Base-by-base conservation (phyloP, 2,329 filamentous ascomycete genomes). In the Monosporascus cannonballus region DNA sequence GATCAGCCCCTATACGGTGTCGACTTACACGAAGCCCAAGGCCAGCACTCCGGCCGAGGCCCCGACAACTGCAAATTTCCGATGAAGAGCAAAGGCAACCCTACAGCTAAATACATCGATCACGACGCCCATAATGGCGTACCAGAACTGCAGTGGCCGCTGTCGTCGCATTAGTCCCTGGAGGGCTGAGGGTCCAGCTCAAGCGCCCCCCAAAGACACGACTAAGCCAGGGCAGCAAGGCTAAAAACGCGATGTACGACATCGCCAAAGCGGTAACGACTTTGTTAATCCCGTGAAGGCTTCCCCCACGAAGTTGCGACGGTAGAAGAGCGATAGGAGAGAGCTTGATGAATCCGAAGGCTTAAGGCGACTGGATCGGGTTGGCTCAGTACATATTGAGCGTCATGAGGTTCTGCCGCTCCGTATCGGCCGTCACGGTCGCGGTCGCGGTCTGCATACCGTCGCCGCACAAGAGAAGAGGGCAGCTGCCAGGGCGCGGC, bases 291-390 rank as follows among this genome's bases (percentile, higher is more conserved):
- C 15, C 22, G 4, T 52, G 47, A 56, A 56, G 7, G 4, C 6
- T 9, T 22, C 41, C 52, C 49, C 49, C 8, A 52, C 52, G 38
- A 56, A 56, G 37, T 51, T 54, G 47, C 48, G 52, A 34, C 54
- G 50, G 30, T 54, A 54, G 34, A 54, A 54, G 36, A 56, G 52
- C 14, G 50, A 52, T 7, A 56, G 41, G 1, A 22, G 52, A 54
- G 15, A 56, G 49, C 42, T 56, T 56, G 52, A 56, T 52, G 9
- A 54, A 22, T 5, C 52, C 54, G 18, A 56, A 52, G 20, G 51
- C 54, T 20, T 20, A 50, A 8, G 52, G 34, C 47, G 51, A 49
- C 2, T 54, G 25, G 25, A 54, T 41, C 14, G 54, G 54, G 27
- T 51, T 49, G 6, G 49, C 36, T 47, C 54, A 54, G 45, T 56